Percentiles rank a stretch among this genome's conserved stretches.
Evolutionary conservation across 129 eudicot genomes (phyloP).

Genomic region (Apium graveolens): DNA sequence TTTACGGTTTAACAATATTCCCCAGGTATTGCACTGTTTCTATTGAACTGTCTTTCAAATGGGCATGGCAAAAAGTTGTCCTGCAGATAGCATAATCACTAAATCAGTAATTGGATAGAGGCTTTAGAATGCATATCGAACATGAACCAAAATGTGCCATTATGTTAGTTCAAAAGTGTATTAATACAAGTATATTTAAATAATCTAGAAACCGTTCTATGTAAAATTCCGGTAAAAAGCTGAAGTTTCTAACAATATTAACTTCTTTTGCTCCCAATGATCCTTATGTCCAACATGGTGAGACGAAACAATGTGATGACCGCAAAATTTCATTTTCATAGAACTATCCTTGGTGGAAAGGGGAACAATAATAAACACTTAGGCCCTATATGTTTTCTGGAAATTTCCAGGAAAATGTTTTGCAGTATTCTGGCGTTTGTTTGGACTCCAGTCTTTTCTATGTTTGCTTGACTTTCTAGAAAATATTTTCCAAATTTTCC

Average conservation of each 20-base stretch:
- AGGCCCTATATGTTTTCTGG: no score
- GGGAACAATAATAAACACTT: neutral
- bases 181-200: neutral
- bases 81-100: neutral
- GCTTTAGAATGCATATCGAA: neutral
- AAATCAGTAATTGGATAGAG: neutral
- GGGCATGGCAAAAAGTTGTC: neutral
- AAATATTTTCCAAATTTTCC: no score
- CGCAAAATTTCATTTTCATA: no score
- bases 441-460: no score
- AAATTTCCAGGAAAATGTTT: no score
- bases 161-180: neutral
- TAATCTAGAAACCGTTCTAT: neutral
- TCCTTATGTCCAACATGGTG: neutral
- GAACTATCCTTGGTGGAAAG: neutral
- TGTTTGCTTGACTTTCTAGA: no score
- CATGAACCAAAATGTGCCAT: neutral
- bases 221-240: neutral
- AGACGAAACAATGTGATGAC: neutral
- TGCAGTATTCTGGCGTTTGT: no score
- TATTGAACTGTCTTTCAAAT: neutral
- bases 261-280: neutral
- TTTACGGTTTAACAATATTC: constrained; percentile 89
- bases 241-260: no score
- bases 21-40: constrained; percentile 52